phyloP scores from a whole-genome alignment of 768 basidiomycete species.

The Daedaleopsis sinensis region DNA sequence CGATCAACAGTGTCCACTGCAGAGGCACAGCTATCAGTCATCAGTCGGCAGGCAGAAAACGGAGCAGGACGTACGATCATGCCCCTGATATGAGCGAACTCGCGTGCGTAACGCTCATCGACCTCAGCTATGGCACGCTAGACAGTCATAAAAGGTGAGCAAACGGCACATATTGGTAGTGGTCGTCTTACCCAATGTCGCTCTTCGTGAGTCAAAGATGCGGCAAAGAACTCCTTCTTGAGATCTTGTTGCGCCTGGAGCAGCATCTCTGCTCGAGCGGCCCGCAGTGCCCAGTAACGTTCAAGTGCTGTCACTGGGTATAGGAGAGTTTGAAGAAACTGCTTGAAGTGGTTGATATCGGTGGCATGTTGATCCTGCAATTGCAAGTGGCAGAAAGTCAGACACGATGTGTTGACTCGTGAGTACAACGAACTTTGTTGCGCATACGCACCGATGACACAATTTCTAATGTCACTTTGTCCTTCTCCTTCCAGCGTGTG shows the following conservation, averaged over 20 bases:
- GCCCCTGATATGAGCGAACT: slow-evolving; percentile 52
- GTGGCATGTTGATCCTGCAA: not conserved
- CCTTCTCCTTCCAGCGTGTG: not conserved
- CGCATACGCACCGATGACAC: too few relatives aligned
- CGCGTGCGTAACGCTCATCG: slow-evolving; percentile 46
- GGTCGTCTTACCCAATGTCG: slow-evolving; percentile 47
- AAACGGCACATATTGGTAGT: not conserved
- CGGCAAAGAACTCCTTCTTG: slow-evolving; percentile 48
- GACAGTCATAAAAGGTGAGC: not conserved
- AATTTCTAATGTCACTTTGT: too few relatives aligned
- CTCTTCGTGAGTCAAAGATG: slow-evolving; percentile 35
- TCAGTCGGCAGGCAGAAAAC: not conserved
- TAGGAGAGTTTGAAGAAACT: not conserved
- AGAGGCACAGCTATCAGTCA: slow-evolving; percentile 4
- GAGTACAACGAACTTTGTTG: too few relatives aligned
- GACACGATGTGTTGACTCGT: too few relatives aligned
- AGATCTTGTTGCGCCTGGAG: slow-evolving; percentile 52
- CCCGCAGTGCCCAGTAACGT: slow-evolving; percentile 66
- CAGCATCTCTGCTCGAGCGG: slow-evolving; percentile 65
- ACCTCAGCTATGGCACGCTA: slow-evolving; percentile 49
- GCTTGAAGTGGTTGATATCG: not conserved
- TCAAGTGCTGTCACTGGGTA: slow-evolving; percentile 32
- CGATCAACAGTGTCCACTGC: slow-evolving; percentile 6
- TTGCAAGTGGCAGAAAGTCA: too few relatives aligned
- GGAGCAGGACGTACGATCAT: slow-evolving; percentile 47